Evolutionary conservation across 768 basidiomycete species (phyloP).

Genomic region (Paxillus involutus): DNA sequence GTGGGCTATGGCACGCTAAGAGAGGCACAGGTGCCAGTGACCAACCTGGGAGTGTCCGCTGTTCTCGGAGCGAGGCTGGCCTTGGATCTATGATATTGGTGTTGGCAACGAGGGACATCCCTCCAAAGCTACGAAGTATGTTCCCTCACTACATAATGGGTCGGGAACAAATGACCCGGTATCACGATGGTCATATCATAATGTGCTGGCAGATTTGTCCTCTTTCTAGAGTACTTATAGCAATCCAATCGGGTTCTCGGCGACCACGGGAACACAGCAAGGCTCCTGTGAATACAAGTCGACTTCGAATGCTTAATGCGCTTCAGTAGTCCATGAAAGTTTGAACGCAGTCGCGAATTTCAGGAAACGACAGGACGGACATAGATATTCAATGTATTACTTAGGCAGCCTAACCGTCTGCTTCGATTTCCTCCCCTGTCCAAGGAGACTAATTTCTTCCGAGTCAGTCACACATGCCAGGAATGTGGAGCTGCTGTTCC

Average conservation of each 20-base stretch:
- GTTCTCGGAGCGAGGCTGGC: no score
- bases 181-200: not conserved
- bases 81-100: not conserved
- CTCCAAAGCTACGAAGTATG: not conserved
- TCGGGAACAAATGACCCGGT: not conserved
- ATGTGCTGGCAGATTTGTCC: not conserved
- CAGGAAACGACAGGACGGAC: not conserved
- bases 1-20: no score
- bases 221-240: not conserved
- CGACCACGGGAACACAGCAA: not conserved
- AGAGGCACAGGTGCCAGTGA: no score
- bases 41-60: no score
- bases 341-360: not conserved
- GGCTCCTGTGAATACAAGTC: not conserved
- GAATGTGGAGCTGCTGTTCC: not conserved
- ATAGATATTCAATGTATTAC: not conserved
- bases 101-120: not conserved
- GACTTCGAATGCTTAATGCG: not conserved
- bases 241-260: not conserved
- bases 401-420: not conserved
- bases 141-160: not conserved
- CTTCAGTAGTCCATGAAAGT: not conserved
- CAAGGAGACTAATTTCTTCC: slow-evolving; percentile 34
- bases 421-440: not conserved
- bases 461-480: not conserved